phyloP scores from a whole-genome alignment of 2,329 filamentous ascomycete genomes.

The Pyricularia grisea region DNA sequence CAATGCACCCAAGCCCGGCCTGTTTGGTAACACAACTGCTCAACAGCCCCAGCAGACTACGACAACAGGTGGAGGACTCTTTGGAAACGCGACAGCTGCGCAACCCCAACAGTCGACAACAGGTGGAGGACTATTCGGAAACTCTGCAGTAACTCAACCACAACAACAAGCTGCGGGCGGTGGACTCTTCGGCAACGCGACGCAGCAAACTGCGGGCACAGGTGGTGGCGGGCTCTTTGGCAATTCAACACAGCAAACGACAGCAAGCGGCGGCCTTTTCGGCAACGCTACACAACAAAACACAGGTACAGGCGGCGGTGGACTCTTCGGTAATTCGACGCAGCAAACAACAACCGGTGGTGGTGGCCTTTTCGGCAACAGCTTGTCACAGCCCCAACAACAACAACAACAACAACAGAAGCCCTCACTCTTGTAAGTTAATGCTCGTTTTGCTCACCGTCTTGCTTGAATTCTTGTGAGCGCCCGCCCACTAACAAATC shows the following conservation, averaged over 20 bases:
- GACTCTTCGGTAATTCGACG: slow-evolving; percentile 3
- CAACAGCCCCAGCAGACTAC: slow-evolving; percentile 12
- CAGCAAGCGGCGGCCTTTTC: slow-evolving; percentile 11
- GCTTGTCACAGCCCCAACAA: slow-evolving; percentile 7
- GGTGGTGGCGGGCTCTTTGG: slow-evolving; percentile 13
- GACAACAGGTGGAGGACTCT: slow-evolving; percentile 15
- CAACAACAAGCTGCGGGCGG: slow-evolving; percentile 10
- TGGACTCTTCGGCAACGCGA: slow-evolving; percentile 20
- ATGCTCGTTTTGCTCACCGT: background rate
- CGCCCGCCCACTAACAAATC: background rate
- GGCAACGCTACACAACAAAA: slow-evolving; percentile 4
- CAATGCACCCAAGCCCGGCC: background rate
- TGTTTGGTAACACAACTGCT: slow-evolving; percentile 4
- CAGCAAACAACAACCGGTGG: slow-evolving; percentile 9
- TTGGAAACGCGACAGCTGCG: slow-evolving; percentile 17
- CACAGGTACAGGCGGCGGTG: background rate
- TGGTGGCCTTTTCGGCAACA: slow-evolving; percentile 14
- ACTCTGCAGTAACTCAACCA: slow-evolving; percentile 9
- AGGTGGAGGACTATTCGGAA: slow-evolving; percentile 20
- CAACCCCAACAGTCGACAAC: slow-evolving; percentile 17
- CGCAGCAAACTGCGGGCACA: slow-evolving; percentile 15
- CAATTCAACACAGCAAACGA: slow-evolving; percentile 13
- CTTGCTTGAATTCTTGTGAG: background rate
- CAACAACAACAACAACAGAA: slow-evolving; percentile 16
- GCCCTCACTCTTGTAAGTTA: slow-evolving; percentile 10